Conservation (phyloP, 768 basidiomycete genomes). For the Mycena latifolia region DNA sequence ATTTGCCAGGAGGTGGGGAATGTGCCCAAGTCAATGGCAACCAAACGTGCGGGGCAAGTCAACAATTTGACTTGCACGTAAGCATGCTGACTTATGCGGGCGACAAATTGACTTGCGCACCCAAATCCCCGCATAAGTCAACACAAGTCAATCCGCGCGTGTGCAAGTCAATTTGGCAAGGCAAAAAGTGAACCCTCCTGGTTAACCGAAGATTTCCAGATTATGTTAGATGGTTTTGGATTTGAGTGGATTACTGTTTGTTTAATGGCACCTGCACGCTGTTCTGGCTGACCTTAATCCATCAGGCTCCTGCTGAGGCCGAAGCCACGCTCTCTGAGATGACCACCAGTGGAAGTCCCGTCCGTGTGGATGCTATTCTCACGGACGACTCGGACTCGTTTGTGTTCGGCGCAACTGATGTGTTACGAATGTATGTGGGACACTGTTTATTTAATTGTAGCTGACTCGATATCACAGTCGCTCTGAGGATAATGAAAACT, state of each 20-base stretch:
- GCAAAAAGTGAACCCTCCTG: constrained; percentile 26
- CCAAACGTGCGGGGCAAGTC: no score
- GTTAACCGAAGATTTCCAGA: no score
- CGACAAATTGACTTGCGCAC: no score
- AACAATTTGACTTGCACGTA: no score
- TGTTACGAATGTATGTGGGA: constrained; percentile 35
- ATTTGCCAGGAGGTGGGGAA: no score
- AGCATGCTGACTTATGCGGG: no score
- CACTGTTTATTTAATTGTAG: background rate
- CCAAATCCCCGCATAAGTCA: no score
- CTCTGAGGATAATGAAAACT: constrained; percentile 58
- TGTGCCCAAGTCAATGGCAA: no score
- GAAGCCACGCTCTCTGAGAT: constrained; percentile 67
- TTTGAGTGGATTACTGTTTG: constrained; percentile 47
- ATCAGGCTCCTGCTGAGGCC: constrained; percentile 64
- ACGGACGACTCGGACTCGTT: constrained; percentile 64
- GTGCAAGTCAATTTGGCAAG: no score
- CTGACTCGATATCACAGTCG: constrained; percentile 47
- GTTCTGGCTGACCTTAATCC: background rate
- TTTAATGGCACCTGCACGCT: no score
- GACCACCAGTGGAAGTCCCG: constrained; percentile 46
- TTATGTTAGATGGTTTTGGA: constrained; percentile 58
- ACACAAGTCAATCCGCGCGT: no score
- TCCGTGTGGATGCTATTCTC: constrained; percentile 58
- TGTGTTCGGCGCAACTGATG: constrained; percentile 61